A percentile compares a stretch with the other conserved stretches of the same genome.
phyloP scores from a whole-genome alignment of 306 rosid genomes.

The Nissolia schottii region DNA sequence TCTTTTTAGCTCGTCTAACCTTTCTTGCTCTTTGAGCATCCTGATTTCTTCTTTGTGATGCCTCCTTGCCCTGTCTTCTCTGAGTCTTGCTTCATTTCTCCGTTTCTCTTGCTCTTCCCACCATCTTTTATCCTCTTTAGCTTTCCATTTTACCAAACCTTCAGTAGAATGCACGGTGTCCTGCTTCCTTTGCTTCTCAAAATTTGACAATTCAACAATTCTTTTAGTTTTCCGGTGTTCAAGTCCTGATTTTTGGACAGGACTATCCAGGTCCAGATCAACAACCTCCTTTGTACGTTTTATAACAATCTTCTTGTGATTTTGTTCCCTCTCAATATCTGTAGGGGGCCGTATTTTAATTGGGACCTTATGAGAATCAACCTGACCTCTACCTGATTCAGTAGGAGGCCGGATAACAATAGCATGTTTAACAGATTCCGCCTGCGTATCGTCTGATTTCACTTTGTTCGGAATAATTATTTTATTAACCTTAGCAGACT shows the following conservation, averaged over 20 bases:
- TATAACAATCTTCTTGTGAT: constrained; percentile 73
- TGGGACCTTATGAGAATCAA: constrained; percentile 48
- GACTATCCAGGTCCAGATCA: constrained; percentile 68
- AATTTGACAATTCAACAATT: constrained; percentile 73
- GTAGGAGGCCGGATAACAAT: constrained; percentile 66
- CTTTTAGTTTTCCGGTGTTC: constrained; percentile 85
- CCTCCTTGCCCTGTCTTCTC: constrained; percentile 61
- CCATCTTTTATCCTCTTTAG: constrained; percentile 62
- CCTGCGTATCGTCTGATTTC: constrained; percentile 60
- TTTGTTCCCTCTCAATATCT: constrained; percentile 60
- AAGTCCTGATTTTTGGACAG: constrained; percentile 46
- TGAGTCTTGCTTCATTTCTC: constrained; percentile 54
- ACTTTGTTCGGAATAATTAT: constrained; percentile 63
- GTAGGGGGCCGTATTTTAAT: constrained; percentile 38
- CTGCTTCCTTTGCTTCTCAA: constrained; percentile 58
- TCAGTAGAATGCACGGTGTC: constrained; percentile 43
- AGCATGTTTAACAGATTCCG: constrained; percentile 59
- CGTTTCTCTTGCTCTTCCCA: constrained; percentile 71
- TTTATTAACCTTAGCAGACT: constrained; percentile 58
- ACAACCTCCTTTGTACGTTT: constrained; percentile 70
- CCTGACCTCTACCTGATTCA: constrained; percentile 47
- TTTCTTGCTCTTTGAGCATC: constrained; percentile 65
- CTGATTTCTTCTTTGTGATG: constrained; percentile 62
- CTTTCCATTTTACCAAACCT: constrained; percentile 46
- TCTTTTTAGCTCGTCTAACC: constrained; percentile 54